A percentile compares a stretch with the other conserved stretches of the same genome.
Evolutionary conservation across 768 basidiomycete species (phyloP).

Genomic region (Rhodotorula paludigena): DNA sequence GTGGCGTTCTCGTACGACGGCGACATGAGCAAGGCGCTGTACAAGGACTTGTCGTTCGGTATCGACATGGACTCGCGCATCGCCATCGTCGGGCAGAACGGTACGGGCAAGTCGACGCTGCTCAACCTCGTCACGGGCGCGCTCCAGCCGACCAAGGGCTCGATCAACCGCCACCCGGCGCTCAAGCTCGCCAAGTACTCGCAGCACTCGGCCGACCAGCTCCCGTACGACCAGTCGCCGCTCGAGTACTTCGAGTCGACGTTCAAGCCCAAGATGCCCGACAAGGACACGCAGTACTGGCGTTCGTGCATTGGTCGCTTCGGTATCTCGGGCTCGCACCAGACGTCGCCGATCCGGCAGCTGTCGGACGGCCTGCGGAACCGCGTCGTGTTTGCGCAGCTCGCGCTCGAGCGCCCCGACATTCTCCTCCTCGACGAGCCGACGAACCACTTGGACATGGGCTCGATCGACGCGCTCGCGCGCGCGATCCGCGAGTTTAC

Average conservation of each 20-base stretch:
- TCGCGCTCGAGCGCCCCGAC: constrained; percentile 96
- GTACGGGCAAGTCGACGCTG: constrained; percentile 87
- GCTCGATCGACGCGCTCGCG: constrained; percentile 93
- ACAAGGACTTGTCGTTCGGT: constrained; percentile 86
- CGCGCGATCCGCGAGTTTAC: constrained; percentile 92
- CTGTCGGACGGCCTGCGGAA: constrained; percentile 94
- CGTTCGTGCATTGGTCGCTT: constrained; percentile 90
- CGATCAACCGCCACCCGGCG: constrained; percentile 76
- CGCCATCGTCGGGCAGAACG: constrained; percentile 94
- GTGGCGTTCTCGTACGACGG: constrained; percentile 96
- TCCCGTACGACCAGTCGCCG: constrained; percentile 84
- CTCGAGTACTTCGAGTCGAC: constrained; percentile 86
- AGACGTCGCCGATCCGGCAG: constrained; percentile 87
- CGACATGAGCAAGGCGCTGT: constrained; percentile 78
- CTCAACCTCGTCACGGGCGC: constrained; percentile 80
- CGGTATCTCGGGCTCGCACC: constrained; percentile 88
- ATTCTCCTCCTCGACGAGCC: constrained; percentile 67
- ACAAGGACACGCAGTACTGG: constrained; percentile 93
- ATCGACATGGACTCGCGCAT: constrained; percentile 96
- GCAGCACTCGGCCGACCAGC: constrained; percentile 96
- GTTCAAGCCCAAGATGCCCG: constrained; percentile 78
- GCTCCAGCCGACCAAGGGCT: constrained; percentile 75
- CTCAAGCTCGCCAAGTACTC: constrained; percentile 95
- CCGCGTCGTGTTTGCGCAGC: constrained; percentile 88
- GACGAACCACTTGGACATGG: constrained; percentile 97